A percentile compares a stretch with the other conserved stretches of the same genome.
Evolutionary conservation across 208 protist genomes (phyloP).

Genomic region (Wallacemonas collosoma): DNA sequence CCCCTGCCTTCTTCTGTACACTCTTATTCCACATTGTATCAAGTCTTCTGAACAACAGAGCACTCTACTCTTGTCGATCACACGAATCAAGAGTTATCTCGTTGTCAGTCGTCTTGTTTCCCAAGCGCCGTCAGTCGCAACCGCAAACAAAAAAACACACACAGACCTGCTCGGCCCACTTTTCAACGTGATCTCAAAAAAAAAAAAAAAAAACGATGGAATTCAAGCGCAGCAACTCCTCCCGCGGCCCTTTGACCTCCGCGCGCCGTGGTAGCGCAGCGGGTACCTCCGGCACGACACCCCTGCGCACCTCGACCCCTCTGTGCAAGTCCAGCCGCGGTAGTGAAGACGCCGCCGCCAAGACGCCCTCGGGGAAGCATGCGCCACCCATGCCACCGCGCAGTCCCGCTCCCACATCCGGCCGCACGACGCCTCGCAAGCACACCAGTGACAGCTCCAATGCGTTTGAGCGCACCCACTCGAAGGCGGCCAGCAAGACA

Average conservation of each 20-base stretch:
- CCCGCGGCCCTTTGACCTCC: slow-evolving; percentile 37
- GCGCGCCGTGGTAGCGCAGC: slow-evolving; percentile 17
- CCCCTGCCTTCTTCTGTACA: not conserved
- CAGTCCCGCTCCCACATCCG: slow-evolving; percentile 18
- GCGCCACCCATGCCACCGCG: slow-evolving; percentile 25
- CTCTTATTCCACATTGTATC: not conserved
- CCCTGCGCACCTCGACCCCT: slow-evolving; percentile 29
- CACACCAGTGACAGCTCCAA: slow-evolving; percentile 10
- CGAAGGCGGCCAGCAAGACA: slow-evolving; percentile 21
- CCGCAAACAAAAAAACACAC: not conserved
- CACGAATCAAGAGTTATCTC: too few relatives aligned
- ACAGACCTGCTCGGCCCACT: not conserved
- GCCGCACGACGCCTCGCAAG: slow-evolving; percentile 16
- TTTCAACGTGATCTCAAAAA: not conserved
- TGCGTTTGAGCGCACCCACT: slow-evolving; percentile 30
- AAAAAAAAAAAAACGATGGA: slow-evolving; percentile 36
- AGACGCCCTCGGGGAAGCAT: not conserved
- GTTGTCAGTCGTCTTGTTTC: not conserved
- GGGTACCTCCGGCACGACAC: slow-evolving; percentile 20
- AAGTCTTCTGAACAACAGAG: not conserved
- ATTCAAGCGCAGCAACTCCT: slow-evolving; percentile 76
- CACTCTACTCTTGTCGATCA: too few relatives aligned
- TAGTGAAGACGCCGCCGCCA: slow-evolving; percentile 13
- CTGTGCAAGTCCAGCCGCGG: slow-evolving; percentile 22
- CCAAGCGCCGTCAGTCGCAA: too few relatives aligned